Evolutionary conservation across 768 basidiomycete species (phyloP).

Genomic region (Coprinellus micaceus): DNA sequence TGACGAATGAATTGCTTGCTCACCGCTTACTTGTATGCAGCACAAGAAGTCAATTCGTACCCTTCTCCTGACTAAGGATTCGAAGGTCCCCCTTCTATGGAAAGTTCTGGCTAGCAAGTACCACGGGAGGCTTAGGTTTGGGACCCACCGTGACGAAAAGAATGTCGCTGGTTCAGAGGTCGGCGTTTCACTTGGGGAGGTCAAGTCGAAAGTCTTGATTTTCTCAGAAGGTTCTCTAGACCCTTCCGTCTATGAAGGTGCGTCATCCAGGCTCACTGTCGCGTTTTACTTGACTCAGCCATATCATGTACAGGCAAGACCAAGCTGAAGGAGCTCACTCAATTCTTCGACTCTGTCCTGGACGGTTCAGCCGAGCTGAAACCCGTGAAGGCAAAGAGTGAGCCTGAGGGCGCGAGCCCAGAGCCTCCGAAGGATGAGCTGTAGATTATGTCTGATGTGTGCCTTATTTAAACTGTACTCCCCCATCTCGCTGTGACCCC

Average conservation of each 20-base stretch:
- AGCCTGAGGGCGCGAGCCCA: conserved; percentile 3
- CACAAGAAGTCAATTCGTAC: conserved; percentile 46
- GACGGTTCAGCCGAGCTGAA: conserved; percentile 62
- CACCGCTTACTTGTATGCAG: conserved; percentile 14
- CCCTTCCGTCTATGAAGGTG: conserved; percentile 68
- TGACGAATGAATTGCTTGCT: not conserved
- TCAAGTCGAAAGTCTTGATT: conserved; percentile 65
- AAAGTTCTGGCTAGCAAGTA: conserved; percentile 75
- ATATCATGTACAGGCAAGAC: conserved; percentile 44
- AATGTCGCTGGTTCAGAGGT: conserved; percentile 55
- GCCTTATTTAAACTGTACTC: too few species aligned
- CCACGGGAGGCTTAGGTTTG: conserved; percentile 57
- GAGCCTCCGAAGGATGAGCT: conserved; percentile 13
- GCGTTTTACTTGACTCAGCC: not conserved
- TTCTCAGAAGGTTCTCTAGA: conserved; percentile 60
- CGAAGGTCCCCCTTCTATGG: conserved; percentile 76
- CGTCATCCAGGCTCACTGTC: not conserved
- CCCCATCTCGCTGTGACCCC: too few species aligned
- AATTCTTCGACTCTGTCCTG: conserved; percentile 68
- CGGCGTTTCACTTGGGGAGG: conserved; percentile 52
- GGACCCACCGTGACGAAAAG: conserved; percentile 60
- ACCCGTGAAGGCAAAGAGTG: not conserved
- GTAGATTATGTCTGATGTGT: too few species aligned
- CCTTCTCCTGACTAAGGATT: conserved; percentile 71
- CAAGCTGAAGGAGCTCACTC: conserved; percentile 72